Conservation (phyloP, 2,329 filamentous ascomycete genomes). For the Botryotinia calthae region DNA sequence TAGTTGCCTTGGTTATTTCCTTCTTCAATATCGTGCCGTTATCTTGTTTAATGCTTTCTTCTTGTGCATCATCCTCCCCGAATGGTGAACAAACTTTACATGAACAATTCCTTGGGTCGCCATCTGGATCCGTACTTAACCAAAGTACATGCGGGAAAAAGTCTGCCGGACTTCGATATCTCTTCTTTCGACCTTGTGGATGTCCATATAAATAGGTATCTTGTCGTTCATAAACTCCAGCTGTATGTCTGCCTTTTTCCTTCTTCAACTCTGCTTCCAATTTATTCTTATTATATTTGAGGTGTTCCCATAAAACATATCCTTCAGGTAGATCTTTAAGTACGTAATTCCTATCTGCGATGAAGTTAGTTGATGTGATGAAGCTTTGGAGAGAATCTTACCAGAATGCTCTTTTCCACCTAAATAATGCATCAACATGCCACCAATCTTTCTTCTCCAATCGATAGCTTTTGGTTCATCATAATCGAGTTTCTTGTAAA, state of each 20-base stretch:
- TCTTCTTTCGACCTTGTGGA: slow-evolving; percentile 54
- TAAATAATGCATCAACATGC: slow-evolving; percentile 54
- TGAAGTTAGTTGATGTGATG: slow-evolving; percentile 22
- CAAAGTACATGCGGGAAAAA: slow-evolving; percentile 60
- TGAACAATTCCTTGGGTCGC: slow-evolving; percentile 52
- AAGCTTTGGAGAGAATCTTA: neutral
- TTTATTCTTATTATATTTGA: slow-evolving; percentile 49
- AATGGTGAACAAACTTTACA: slow-evolving; percentile 57
- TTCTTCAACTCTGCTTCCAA: slow-evolving; percentile 42
- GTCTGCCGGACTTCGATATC: slow-evolving; percentile 56
- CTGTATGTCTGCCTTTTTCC: slow-evolving; percentile 43
- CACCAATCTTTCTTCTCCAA: slow-evolving; percentile 57
- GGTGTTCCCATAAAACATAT: slow-evolving; percentile 57
- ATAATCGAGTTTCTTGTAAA: slow-evolving; percentile 49
- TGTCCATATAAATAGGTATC: slow-evolving; percentile 62
- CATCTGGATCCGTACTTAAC: slow-evolving; percentile 52
- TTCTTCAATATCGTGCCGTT: slow-evolving; percentile 23
- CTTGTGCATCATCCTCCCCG: slow-evolving; percentile 41
- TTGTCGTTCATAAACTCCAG: slow-evolving; percentile 52
- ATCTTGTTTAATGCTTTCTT: slow-evolving; percentile 36
- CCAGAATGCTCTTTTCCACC: slow-evolving; percentile 36
- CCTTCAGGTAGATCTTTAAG: slow-evolving; percentile 53
- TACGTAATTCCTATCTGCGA: slow-evolving; percentile 45
- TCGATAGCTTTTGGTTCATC: slow-evolving; percentile 54
- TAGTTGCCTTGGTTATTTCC: slow-evolving; percentile 20